Evolutionary conservation across 805 yeast species (phyloP).

Genomic region (Candida insectorum): DNA sequence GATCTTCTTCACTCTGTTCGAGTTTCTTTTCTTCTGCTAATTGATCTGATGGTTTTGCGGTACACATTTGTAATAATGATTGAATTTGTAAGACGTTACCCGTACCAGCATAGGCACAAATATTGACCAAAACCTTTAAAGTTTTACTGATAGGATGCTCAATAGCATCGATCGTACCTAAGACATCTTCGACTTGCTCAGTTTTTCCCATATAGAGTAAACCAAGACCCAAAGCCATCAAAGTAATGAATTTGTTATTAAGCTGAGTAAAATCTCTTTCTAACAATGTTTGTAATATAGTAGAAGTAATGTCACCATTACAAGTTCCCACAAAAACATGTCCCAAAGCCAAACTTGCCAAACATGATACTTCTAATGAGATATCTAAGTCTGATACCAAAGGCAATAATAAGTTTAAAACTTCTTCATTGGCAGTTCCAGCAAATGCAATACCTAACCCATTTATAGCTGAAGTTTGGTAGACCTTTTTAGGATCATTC

Average conservation of each 20-base stretch:
- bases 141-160: slow-evolving; percentile 92
- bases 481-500: slow-evolving; percentile 55
- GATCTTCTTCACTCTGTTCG: slow-evolving; percentile 28
- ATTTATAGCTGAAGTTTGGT: slow-evolving; percentile 77
- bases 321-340: slow-evolving; percentile 95
- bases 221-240: slow-evolving; percentile 90
- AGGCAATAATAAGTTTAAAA: slow-evolving; percentile 74
- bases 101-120: slow-evolving; percentile 95
- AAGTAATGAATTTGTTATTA: slow-evolving; percentile 81
- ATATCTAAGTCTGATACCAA: slow-evolving; percentile 72
- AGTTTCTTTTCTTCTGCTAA: slow-evolving; percentile 38
- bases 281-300: slow-evolving; percentile 83
- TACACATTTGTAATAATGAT: slow-evolving; percentile 82
- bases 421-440: slow-evolving; percentile 85
- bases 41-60: slow-evolving; percentile 62
- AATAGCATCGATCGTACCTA: slow-evolving; percentile 91
- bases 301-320: slow-evolving; percentile 90
- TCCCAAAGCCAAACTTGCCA: slow-evolving; percentile 90
- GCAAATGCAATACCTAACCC: slow-evolving; percentile 95
- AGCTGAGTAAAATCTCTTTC: slow-evolving; percentile 80
- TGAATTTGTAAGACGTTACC: slow-evolving; percentile 96
- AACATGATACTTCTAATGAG: slow-evolving; percentile 73
- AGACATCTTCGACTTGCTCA: slow-evolving; percentile 89
- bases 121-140: slow-evolving; percentile 82
- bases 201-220: slow-evolving; percentile 89